These are phyloP conservation scores for Chlorella vulgaris DNA, from an alignment of 139 green algal genomes.

Conservation along the genomic window DNA sequence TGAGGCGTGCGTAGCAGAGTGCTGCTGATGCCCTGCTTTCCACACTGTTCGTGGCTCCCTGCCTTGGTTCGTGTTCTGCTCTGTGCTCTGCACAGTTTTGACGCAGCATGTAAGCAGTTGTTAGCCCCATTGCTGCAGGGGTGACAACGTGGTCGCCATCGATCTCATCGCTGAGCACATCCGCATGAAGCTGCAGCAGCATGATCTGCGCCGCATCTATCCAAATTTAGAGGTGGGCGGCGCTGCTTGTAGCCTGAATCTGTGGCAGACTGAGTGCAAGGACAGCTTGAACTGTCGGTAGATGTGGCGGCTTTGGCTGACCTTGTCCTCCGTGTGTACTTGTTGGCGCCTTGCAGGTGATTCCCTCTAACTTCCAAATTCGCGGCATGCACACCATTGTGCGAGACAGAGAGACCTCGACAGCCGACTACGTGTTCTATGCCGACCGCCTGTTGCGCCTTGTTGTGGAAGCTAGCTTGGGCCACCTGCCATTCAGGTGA, in stretches of 20 bases:
- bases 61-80: too few relatives aligned
- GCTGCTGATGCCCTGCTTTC: too few relatives aligned
- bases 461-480: constrained; percentile 86
- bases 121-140: constrained; percentile 24
- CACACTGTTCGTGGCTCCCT: too few relatives aligned
- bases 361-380: constrained; percentile 92
- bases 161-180: constrained; percentile 99
- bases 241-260: too few relatives aligned
- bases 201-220: constrained; percentile 93
- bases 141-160: constrained; percentile 91
- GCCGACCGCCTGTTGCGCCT: constrained; percentile 85
- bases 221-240: constrained; percentile 84
- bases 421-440: constrained; percentile 97
- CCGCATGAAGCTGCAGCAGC: constrained; percentile 89
- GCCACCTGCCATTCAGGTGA: constrained; percentile 88
- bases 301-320: too few relatives aligned
- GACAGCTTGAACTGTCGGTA: too few relatives aligned
- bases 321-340: too few relatives aligned
- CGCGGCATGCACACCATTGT: constrained; percentile 98
- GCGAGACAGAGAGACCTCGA: constrained; percentile 77
- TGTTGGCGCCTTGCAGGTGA: constrained; percentile 81
- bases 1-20: too few relatives aligned
- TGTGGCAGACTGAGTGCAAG: too few relatives aligned
- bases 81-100: too few relatives aligned
- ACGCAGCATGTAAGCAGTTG: too few relatives aligned